Percentiles rank a stretch among this genome's conserved stretches.
Evolutionary conservation across 208 protist species (phyloP).

Genomic region (Wallacemonas collosoma): DNA sequence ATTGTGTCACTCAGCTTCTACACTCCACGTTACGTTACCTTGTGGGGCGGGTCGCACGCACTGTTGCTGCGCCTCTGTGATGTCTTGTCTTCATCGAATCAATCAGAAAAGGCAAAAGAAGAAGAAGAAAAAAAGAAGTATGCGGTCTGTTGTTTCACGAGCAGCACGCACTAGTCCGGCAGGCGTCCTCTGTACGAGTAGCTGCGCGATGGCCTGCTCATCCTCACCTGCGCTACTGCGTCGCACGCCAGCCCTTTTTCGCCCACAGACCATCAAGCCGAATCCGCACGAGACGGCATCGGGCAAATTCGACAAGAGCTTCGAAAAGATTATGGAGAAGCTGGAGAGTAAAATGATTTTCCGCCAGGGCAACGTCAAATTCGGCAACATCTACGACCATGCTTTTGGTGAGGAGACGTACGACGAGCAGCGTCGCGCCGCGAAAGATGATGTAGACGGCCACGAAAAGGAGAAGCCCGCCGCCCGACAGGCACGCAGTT

Average conservation of each 20-base stretch:
- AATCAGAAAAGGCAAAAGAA: not conserved
- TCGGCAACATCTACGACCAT: conserved; percentile 66
- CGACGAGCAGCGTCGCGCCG: conserved; percentile 52
- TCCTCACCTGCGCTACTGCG: conserved; percentile 15
- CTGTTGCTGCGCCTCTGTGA: no score
- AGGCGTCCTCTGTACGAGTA: not conserved
- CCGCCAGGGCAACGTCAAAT: conserved; percentile 53
- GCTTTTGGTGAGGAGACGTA: conserved; percentile 61
- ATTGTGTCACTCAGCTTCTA: no score
- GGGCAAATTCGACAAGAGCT: conserved; percentile 80
- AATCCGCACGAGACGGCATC: conserved; percentile 67
- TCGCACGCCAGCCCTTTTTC: conserved; percentile 31
- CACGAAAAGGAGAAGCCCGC: conserved; percentile 51
- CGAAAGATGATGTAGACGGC: conserved; percentile 67
- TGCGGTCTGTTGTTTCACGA: not conserved
- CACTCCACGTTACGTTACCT: no score
- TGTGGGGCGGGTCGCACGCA: no score
- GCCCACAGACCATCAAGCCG: conserved; percentile 75
- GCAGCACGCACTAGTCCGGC: not conserved
- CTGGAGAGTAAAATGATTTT: conserved; percentile 66
- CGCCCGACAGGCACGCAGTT: conserved; percentile 66
- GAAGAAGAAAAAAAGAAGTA: not conserved
- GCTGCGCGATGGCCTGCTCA: not conserved
- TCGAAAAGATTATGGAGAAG: conserved; percentile 76
- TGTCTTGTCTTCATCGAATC: no score